Evolutionary conservation across 2,329 filamentous ascomycete genomes (phyloP), one percentile per base, ranked within the genome.

Genomic region (Hypoxylon sp.): DNA sequence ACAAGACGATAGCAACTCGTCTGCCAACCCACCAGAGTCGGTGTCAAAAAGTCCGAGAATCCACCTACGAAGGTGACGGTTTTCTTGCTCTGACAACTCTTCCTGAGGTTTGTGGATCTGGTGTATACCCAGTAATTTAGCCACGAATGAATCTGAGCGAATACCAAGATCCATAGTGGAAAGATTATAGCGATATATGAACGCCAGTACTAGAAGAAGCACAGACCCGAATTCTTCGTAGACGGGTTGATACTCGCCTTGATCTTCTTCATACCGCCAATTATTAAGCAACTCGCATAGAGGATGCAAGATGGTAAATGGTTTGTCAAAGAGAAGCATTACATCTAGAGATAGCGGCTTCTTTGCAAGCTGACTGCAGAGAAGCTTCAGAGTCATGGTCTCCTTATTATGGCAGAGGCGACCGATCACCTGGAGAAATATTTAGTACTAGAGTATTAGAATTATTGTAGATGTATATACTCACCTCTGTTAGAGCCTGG

Each of bases 211-310:
- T 2, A 96, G 82, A 1, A 96, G 84, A 6, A 96, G 80, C 14
- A 94, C 89, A 0, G 91, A 89, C 0, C 92, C 92, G 71, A 95
- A 96, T 73, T 97, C 93, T 74, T 96, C 93, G 73, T 96, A 96
- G 0, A 94, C 89, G 0, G 92, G 92, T 76, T 95, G 93, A 73
- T 93, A 93, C 75, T 96, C 93, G 58, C 89, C 90, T 79, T 94
- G 92, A 72, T 95, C 92, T 67, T 94, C 92, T 41, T 95, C 93
- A 73, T 94, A 93, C 10, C 86, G 84, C 93, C 93, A 96, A 67
- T 88, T 88, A 72, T 96, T 92, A 11, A 97, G 83, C 10, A 95
- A 82, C 21, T 90, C 88, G 76, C 91, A 94, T 0, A 96, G 79
- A 1, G 93, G 93, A 52, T 89, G 87, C 2, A 96, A 80, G 10